A percentile compares a stretch with the other conserved stretches of the same genome.
Evolutionary conservation across 495 filamentous ascomycete genomes (phyloP).

Genomic region (Penicillium chermesinum): DNA sequence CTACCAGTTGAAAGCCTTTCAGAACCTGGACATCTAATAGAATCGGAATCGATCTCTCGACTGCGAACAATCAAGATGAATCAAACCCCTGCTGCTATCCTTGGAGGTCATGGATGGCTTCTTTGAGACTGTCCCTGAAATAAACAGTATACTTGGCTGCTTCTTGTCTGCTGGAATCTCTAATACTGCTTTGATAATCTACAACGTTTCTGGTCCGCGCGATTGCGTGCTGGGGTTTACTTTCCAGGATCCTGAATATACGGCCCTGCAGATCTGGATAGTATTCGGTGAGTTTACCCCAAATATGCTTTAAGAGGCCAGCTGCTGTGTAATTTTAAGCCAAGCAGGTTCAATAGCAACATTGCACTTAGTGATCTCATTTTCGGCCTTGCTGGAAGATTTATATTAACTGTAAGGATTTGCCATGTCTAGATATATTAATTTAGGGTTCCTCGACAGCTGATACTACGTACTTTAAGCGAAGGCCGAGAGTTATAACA

Average conservation of each 20-base stretch:
- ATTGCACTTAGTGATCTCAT: not conserved
- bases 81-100: constrained; percentile 27
- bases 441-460: not conserved
- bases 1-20: not conserved
- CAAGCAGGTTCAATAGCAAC: not conserved
- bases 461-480: not conserved
- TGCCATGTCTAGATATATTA: not conserved
- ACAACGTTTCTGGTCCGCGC: not conserved
- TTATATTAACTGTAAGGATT: not conserved
- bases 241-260: not conserved
- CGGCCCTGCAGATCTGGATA: not conserved
- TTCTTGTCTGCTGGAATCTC: not conserved
- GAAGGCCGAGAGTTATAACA: not conserved
- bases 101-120: constrained; percentile 5
- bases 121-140: not conserved
- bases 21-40: not conserved
- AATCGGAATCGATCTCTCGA: constrained; percentile 11
- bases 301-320: not conserved
- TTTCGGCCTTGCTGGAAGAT: not conserved
- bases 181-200: not conserved
- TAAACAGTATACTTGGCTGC: not conserved
- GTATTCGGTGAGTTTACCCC: not conserved
- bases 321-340: not conserved
- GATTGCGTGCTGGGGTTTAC: not conserved
- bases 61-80: constrained; percentile 22